phyloP scores from a whole-genome alignment of 2,329 filamentous ascomycete genomes.

The Colletotrichum tofieldiae region DNA sequence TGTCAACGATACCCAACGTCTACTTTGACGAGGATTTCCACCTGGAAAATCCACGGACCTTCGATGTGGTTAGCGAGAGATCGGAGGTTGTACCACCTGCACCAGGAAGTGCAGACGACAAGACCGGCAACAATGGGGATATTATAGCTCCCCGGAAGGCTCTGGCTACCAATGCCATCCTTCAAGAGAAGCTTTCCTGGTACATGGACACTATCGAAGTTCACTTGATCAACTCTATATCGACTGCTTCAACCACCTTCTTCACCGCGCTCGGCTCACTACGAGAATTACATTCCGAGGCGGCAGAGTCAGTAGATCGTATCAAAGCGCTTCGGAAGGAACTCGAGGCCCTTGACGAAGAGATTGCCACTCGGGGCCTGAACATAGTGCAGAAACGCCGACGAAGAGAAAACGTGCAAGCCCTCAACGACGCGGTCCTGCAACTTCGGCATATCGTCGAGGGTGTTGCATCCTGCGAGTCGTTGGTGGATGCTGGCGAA shows the following conservation, averaged over 20 bases:
- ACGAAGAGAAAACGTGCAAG: conserved; percentile 86
- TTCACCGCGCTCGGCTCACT: conserved; percentile 94
- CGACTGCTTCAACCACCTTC: conserved; percentile 94
- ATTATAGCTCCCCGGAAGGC: conserved; percentile 81
- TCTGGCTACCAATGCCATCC: conserved; percentile 93
- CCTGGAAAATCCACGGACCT: conserved; percentile 94
- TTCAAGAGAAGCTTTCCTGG: conserved; percentile 99
- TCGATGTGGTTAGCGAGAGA: conserved; percentile 95
- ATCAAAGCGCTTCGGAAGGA: conserved; percentile 88
- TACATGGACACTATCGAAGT: conserved; percentile 99
- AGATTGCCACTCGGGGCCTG: conserved; percentile 88
- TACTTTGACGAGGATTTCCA: conserved; percentile 98
- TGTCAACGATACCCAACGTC: conserved; percentile 92
- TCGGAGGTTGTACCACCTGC: conserved; percentile 91
- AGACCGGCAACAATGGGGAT: conserved; percentile 70
- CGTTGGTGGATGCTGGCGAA: conserved; percentile 85
- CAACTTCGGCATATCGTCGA: conserved; percentile 87
- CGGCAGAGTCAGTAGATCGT: conserved; percentile 88
- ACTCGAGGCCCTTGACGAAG: conserved; percentile 84
- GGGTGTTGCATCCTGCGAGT: conserved; percentile 82
- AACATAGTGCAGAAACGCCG: conserved; percentile 88
- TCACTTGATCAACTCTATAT: conserved; percentile 96
- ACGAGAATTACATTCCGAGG: conserved; percentile 91
- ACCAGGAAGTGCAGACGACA: conserved; percentile 68
- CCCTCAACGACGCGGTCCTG: conserved; percentile 85